Evolutionary conservation across 2,329 filamentous ascomycete species (phyloP).

Genomic region (Rhinocladiella mackenziei): DNA sequence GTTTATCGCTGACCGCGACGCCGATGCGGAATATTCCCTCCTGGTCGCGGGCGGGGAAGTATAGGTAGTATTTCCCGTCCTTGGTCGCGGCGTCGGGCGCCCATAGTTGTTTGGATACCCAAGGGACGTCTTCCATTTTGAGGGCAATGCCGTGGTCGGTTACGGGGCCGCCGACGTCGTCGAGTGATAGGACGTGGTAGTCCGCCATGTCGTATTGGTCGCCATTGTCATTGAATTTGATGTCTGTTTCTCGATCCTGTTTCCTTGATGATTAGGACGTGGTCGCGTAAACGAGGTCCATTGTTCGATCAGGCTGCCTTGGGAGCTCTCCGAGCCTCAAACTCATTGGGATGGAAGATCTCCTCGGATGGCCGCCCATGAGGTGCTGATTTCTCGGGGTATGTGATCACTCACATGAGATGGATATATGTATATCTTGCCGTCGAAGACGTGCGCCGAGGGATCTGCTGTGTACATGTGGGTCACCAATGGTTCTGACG

Average conservation of each 20-base stretch:
- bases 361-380: not conserved
- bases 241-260: slow-evolving; percentile 69
- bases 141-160: slow-evolving; percentile 71
- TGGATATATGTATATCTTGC: slow-evolving; percentile 72
- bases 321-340: no score
- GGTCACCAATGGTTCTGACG: slow-evolving; percentile 59
- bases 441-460: slow-evolving; percentile 74
- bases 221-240: slow-evolving; percentile 75
- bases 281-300: no score
- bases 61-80: slow-evolving; percentile 66
- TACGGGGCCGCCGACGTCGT: slow-evolving; percentile 55
- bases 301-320: no score
- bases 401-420: slow-evolving; percentile 41
- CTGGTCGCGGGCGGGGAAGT: slow-evolving; percentile 71
- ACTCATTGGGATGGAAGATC: no score
- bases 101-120: slow-evolving; percentile 77
- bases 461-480: slow-evolving; percentile 76
- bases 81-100: slow-evolving; percentile 65
- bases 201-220: slow-evolving; percentile 82
- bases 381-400: no score
- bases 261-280: no score
- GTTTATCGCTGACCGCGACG: slow-evolving; percentile 60
- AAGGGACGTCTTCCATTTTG: slow-evolving; percentile 62
- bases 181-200: slow-evolving; percentile 71
- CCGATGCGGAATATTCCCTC: slow-evolving; percentile 69